Conservation (phyloP, 495 filamentous ascomycete species). For the Annulohypoxylon bovei region DNA sequence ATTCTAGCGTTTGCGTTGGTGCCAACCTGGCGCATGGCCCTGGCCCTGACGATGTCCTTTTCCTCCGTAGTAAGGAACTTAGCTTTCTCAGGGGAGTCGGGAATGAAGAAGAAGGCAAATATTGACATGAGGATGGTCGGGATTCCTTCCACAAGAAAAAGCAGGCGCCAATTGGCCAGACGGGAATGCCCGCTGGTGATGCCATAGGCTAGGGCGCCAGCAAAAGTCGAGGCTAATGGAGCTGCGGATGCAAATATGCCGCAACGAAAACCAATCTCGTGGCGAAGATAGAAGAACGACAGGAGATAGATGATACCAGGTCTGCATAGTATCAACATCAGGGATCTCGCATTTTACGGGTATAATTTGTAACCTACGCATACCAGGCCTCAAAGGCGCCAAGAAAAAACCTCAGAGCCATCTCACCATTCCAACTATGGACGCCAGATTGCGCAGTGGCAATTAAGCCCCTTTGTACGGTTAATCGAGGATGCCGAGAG, state of each 20-base stretch:
- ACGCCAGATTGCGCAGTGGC: slow-evolving; percentile 66
- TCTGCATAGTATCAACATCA: slow-evolving; percentile 36
- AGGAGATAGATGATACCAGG: slow-evolving; percentile 75
- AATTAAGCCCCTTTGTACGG: slow-evolving; percentile 57
- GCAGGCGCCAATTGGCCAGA: slow-evolving; percentile 76
- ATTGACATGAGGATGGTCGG: slow-evolving; percentile 70
- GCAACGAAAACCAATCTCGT: slow-evolving; percentile 76
- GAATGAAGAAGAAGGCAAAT: slow-evolving; percentile 73
- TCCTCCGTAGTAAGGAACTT: slow-evolving; percentile 74
- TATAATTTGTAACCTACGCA: slow-evolving; percentile 43
- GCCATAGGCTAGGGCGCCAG: slow-evolving; percentile 79
- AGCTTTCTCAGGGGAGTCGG: slow-evolving; percentile 72
- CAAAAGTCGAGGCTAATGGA: slow-evolving; percentile 79
- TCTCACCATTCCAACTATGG: slow-evolving; percentile 67
- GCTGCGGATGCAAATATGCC: slow-evolving; percentile 78
- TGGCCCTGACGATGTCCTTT: slow-evolving; percentile 69
- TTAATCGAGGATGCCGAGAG: slow-evolving; percentile 2
- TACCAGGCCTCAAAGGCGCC: slow-evolving; percentile 72
- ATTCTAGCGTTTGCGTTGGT: slow-evolving; percentile 54
- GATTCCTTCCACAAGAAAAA: slow-evolving; percentile 82
- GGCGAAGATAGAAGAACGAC: slow-evolving; percentile 81
- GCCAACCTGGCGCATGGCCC: slow-evolving; percentile 69
- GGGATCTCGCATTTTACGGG: not conserved
- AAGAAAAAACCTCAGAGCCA: slow-evolving; percentile 71
- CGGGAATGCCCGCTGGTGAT: slow-evolving; percentile 74